Percentiles rank a stretch among this genome's conserved stretches.
These are phyloP conservation scores for Nitzschia sp. DNA, from an alignment of 108 stramenopile genomes.

Conservation along the genomic window DNA sequence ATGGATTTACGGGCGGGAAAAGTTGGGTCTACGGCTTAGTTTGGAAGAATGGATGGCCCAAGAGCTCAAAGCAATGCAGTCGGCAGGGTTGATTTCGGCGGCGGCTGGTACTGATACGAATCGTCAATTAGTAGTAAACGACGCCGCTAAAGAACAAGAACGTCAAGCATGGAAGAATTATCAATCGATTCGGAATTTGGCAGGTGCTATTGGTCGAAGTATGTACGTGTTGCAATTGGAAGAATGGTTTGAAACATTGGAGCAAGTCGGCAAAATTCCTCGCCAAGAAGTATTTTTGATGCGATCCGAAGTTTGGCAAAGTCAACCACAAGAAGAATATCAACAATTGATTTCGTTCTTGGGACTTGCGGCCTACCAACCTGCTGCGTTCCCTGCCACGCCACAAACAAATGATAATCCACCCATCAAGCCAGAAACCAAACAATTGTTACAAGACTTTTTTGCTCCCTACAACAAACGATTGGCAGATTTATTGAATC, in stretches of 20 bases:
- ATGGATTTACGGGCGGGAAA: constrained; percentile 18
- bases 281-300: constrained; percentile 18
- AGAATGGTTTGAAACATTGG: constrained; percentile 31
- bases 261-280: constrained; percentile 28
- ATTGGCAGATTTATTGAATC: constrained; percentile 11
- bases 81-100: constrained; percentile 8
- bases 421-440: constrained; percentile 25
- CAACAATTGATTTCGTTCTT: constrained; percentile 21
- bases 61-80: constrained; percentile 22
- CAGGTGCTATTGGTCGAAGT: constrained; percentile 22
- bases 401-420: not conserved
- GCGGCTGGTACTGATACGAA: not conserved
- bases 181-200: constrained; percentile 18
- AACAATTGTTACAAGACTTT: constrained; percentile 24
- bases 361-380: constrained; percentile 12
- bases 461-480: constrained; percentile 39
- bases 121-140: not conserved
- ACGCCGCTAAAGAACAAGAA: constrained; percentile 13
- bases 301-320: constrained; percentile 24
- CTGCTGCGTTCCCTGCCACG: not conserved
- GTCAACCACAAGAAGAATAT: constrained; percentile 22
- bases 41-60: constrained; percentile 43
- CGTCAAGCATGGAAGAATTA: constrained; percentile 25
- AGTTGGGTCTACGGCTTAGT: constrained; percentile 5
- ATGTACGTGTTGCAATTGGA: constrained; percentile 34